phyloP scores from a whole-genome alignment of 1,284 basidiomycete species.

The Boletellus sp. region DNA sequence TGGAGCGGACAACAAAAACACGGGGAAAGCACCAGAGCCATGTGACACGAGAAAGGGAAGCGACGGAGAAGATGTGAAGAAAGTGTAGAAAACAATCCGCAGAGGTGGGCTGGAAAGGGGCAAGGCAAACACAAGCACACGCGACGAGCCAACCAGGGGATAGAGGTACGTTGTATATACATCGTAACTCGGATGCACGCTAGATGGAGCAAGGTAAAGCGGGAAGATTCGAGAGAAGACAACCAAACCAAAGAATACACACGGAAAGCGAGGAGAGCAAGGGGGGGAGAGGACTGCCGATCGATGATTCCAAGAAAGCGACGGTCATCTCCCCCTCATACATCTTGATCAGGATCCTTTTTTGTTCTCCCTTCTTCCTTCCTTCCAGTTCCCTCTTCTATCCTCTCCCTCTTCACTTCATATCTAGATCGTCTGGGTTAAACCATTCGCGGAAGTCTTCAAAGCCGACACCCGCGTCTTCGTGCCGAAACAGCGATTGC shows the following conservation, averaged over 20 bases:
- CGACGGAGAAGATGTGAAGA: no score
- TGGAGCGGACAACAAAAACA: background rate
- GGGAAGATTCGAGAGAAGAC: background rate
- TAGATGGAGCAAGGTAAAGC: conserved; percentile 11
- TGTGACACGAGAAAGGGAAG: no score
- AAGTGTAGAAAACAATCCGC: conserved; percentile 14
- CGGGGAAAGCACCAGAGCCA: no score
- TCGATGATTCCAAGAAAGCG: conserved; percentile 12
- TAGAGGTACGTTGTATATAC: conserved; percentile 12
- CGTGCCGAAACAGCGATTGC: conserved; percentile 38
- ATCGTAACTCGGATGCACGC: conserved; percentile 3
- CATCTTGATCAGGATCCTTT: conserved; percentile 3
- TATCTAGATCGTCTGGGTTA: conserved; percentile 46
- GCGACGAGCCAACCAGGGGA: background rate
- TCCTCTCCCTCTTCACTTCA: conserved; percentile 21
- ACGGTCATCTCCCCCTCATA: background rate
- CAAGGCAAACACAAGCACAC: background rate
- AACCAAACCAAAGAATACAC: background rate
- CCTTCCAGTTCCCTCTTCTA: background rate
- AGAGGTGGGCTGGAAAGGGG: background rate
- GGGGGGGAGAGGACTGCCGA: conserved; percentile 7
- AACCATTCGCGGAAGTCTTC: conserved; percentile 73
- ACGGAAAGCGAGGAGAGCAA: conserved; percentile 2
- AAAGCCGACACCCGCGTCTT: conserved; percentile 51
- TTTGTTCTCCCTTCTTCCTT: background rate